A percentile compares a stretch with the other conserved stretches of the same genome.
These are phyloP conservation scores for Neurospora sp. DNA, from an alignment of 495 filamentous ascomycete species.

Conservation along the genomic window DNA sequence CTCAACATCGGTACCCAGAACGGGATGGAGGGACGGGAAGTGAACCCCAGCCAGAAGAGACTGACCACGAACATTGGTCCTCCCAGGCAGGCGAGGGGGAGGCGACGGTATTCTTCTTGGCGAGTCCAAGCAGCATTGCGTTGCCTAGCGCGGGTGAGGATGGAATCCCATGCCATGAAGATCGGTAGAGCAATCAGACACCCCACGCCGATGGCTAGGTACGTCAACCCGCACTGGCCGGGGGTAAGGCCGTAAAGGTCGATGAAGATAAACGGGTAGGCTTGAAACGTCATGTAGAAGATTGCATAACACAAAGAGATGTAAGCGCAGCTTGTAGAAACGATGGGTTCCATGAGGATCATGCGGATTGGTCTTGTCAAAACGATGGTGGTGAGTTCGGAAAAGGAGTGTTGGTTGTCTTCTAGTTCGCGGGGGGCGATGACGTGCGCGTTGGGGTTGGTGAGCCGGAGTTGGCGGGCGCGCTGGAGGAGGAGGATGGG, in stretches of 20 bases:
- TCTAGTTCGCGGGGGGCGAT: conserved; percentile 29
- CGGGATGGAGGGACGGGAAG: conserved; percentile 42
- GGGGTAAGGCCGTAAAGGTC: conserved; percentile 35
- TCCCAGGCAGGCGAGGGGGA: conserved; percentile 57
- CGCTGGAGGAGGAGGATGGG: conserved; percentile 48
- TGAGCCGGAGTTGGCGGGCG: conserved; percentile 41
- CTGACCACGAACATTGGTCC: conserved; percentile 51
- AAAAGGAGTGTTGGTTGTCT: conserved; percentile 13
- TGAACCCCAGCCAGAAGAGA: conserved; percentile 69
- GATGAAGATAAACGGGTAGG: conserved; percentile 55
- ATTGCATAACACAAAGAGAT: conserved; percentile 60
- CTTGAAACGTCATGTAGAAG: conserved; percentile 67
- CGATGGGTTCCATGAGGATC: conserved; percentile 33
- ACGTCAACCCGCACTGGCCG: conserved; percentile 35
- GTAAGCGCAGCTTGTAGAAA: conserved; percentile 58
- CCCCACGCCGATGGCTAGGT: conserved; percentile 38
- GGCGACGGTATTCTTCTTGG: conserved; percentile 50
- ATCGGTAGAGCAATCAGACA: conserved; percentile 36
- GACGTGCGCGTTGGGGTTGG: conserved; percentile 28
- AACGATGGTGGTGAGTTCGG: conserved; percentile 27
- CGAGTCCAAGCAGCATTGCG: conserved; percentile 23
- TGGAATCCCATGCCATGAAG: conserved; percentile 40
- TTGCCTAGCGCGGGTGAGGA: conserved; percentile 15
- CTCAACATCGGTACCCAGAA: conserved; percentile 57
- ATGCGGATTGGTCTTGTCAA: conserved; percentile 33